A percentile compares a stretch with the other conserved stretches of the same genome.
Conservation (phyloP, 2,329 filamentous ascomycete species). For the Colletotrichum salicis region DNA sequence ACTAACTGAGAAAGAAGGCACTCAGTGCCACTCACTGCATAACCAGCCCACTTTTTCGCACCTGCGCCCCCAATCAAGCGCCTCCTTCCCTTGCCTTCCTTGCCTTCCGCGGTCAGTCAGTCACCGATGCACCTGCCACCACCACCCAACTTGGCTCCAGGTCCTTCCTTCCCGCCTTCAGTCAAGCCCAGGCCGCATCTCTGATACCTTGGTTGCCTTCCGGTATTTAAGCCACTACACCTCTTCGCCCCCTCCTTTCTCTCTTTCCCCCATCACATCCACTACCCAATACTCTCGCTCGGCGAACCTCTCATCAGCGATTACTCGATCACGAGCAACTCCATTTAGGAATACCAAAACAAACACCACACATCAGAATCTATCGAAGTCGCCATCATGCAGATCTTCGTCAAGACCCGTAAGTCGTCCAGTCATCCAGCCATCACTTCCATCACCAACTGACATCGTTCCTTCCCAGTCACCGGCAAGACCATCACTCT, state of each 20-base stretch:
- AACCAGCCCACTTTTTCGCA: constrained; percentile 41
- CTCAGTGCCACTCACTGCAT: constrained; percentile 32
- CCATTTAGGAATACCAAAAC: constrained; percentile 16
- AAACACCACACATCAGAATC: constrained; percentile 38
- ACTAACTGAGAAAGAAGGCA: too few relatives aligned
- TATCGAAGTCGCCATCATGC: constrained; percentile 71
- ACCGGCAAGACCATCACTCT: constrained; percentile 91
- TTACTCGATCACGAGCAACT: neutral
- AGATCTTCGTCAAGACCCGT: constrained; percentile 99
- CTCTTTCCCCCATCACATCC: constrained; percentile 22
- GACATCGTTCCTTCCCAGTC: constrained; percentile 52
- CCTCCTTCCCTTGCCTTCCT: constrained; percentile 30
- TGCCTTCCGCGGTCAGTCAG: constrained; percentile 33
- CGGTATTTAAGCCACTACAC: constrained; percentile 22
- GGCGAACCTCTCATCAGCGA: neutral
- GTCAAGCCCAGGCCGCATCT: constrained; percentile 1
- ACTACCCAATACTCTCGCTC: constrained; percentile 4
- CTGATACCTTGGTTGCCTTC: constrained; percentile 18
- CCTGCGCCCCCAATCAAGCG: constrained; percentile 22
- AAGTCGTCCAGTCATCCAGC: constrained; percentile 56
- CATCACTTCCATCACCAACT: constrained; percentile 57
- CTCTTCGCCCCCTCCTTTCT: constrained; percentile 12
- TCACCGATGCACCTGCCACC: neutral
- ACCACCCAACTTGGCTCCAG: constrained; percentile 16
- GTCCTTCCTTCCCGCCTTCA: constrained; percentile 17